Base-by-base conservation (phyloP, 768 basidiomycete genomes). In the Lepiota brunneoincarnata region DNA sequence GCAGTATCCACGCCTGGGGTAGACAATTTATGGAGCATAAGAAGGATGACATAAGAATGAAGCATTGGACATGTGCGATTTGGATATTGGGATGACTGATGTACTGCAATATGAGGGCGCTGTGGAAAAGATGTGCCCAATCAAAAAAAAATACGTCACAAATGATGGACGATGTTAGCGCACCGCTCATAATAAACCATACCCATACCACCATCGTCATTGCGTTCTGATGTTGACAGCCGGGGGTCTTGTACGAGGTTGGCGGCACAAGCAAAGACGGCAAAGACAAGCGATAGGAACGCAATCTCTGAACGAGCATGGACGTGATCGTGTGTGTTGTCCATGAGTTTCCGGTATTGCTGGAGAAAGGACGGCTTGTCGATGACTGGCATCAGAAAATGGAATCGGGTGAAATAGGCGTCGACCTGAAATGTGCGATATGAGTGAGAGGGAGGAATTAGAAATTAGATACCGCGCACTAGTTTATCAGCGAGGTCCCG, bases 11-110 rank as follows among this genome's bases (percentile, higher is more conserved):
- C 26, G 93, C 91, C 71, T 94, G 93, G 2, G 93, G 93, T 48
- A 96, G 81, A 65, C 93, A 93, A 64, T 96, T 96, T 61, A 95
- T 80, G 50, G 92, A 93, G 65, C 93, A 94, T 56, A 96, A 75
- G 74, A 93, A 95, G 1, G 92, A 88, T 48, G 93, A 87, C 79
- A 94, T 81, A 51, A 96, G 77, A 58, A 91, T 82, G 66, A 94
- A 87, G 69, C 89, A 89, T 73, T 95, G 93, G 26, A 95, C 93
- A 68, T 95, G 93, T 31, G 85, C 81, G 47, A 89, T 75, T 67
- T 93, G 89, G 37, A 85, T 91, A 51, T 86, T 89, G 40, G 90
- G 83, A 64, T 93, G 86, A 58, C 91, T 93, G 72, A 94, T 94
- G 69, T 94, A 94, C 65, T 94, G 92, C 35, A 96, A 72, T 55